Evolutionary conservation across 352 stramenopile genomes (phyloP), one percentile per base, ranked within the genome.

Genomic region (Phytopythium delawarense): DNA sequence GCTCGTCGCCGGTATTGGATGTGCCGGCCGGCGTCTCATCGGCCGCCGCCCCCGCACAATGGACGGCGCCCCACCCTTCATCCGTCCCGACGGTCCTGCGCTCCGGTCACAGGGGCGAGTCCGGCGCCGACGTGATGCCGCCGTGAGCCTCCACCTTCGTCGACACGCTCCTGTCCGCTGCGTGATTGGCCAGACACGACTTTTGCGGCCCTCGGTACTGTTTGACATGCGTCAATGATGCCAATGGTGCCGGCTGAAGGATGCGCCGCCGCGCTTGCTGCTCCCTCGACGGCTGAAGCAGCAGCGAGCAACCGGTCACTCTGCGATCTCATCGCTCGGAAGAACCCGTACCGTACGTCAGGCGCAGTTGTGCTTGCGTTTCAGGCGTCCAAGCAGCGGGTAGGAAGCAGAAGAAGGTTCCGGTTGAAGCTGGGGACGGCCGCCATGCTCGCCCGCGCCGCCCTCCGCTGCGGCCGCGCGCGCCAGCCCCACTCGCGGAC

Each of bases 211-310:
- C 20, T 25, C 42, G 20, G 42, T 49, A 49, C 42, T 49, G 4
- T 6, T 25, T 21, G 7, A 25, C 16, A 5, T 49, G 16, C 6
- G 37, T 28, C 30, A 56, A 34, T 37, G 28, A n/a, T 20, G 28
- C 35, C 35, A 40, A 4, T 40, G 50, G 40, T 56, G 50, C 15
- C 28, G 30, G 20, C 50, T 56, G 50, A 56, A 56, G 50, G 50
- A 56, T 56, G 50, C 50, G 50, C 35, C 12, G 5, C 12, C 12
- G 35, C 35, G 35, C 9, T 15, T 15, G 35, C 35, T 11, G 35
- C 35, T 25, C 7, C 42, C 21, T 25, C n/a, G 18, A 9, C 23
- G 13, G 16, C 50, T 34, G 48, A 28, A 34, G 21, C 7, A 34
- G 21, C 7, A 32, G 45, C 25, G 35, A 32, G 35, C 35, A 7